Evolutionary conservation across 2,329 filamentous ascomycete genomes (phyloP).

Genomic region (Fusarium duplospermum): DNA sequence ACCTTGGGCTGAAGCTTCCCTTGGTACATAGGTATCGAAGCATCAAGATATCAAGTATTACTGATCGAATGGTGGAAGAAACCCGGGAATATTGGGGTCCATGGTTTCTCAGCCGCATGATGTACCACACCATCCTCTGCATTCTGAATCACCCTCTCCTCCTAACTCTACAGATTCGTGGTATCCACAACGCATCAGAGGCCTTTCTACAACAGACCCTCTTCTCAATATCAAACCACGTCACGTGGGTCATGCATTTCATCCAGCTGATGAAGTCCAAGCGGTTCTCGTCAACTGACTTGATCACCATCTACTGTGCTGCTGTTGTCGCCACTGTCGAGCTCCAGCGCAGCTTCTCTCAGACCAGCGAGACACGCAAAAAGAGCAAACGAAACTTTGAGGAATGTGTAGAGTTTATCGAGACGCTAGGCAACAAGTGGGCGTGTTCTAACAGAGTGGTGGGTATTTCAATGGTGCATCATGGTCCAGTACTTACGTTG

Average conservation of each 20-base stretch:
- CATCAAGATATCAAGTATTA: not conserved
- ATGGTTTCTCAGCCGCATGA: constrained; percentile 17
- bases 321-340: constrained; percentile 13
- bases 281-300: not conserved
- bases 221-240: not conserved
- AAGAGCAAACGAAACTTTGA: not conserved
- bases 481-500: not conserved
- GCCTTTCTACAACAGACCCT: constrained; percentile 15
- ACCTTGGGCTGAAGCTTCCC: constrained; percentile 7
- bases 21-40: constrained; percentile 7
- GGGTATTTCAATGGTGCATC: not conserved
- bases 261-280: constrained; percentile 5
- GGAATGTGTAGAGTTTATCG: not conserved
- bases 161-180: constrained; percentile 12
- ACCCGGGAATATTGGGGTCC: constrained; percentile 10
- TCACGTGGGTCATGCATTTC: constrained; percentile 9
- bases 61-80: not conserved
- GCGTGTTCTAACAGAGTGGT: not conserved
- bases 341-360: constrained; percentile 5
- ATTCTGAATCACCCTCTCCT: constrained; percentile 16
- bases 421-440: not conserved
- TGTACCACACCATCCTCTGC: constrained; percentile 21
- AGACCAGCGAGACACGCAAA: not conserved
- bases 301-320: not conserved
- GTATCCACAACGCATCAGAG: constrained; percentile 3